A percentile compares a stretch with the other conserved stretches of the same genome.
Evolutionary conservation across 2,329 filamentous ascomycete genomes (phyloP).

Genomic region (Ceratocystis alfenasii): DNA sequence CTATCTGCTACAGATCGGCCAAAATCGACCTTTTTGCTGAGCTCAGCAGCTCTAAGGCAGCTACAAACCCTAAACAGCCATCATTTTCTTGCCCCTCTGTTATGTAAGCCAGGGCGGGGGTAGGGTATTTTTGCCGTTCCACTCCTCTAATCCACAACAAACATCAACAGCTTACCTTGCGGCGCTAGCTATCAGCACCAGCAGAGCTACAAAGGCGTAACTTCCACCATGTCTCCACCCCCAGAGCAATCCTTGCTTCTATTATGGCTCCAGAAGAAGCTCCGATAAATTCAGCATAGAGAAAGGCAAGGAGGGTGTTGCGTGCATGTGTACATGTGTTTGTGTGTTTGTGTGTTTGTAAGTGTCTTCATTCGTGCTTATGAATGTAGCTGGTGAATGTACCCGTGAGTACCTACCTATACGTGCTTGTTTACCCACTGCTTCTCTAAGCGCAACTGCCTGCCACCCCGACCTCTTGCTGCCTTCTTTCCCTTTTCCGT

Average conservation of each 20-base stretch:
- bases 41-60: not conserved
- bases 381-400: no score
- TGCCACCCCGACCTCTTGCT: not conserved
- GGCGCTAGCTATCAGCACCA: not conserved
- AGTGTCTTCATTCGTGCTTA: no score
- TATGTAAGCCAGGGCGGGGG: not conserved
- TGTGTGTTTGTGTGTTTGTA: no score
- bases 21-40: not conserved
- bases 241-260: not conserved
- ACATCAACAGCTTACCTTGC: no score
- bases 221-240: not conserved
- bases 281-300: no score
- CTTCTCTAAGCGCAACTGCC: not conserved
- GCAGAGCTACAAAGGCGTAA: constrained; percentile 20
- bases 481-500: not conserved
- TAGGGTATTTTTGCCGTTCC: no score
- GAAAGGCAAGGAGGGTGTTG: no score
- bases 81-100: not conserved
- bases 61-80: not conserved
- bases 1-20: not conserved
- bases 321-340: no score
- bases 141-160: no score
- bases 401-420: no score
- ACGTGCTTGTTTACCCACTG: not conserved
- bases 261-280: no score